Conservation (phyloP, 2,329 filamentous ascomycete genomes). For the Colletotrichum sp. region DNA sequence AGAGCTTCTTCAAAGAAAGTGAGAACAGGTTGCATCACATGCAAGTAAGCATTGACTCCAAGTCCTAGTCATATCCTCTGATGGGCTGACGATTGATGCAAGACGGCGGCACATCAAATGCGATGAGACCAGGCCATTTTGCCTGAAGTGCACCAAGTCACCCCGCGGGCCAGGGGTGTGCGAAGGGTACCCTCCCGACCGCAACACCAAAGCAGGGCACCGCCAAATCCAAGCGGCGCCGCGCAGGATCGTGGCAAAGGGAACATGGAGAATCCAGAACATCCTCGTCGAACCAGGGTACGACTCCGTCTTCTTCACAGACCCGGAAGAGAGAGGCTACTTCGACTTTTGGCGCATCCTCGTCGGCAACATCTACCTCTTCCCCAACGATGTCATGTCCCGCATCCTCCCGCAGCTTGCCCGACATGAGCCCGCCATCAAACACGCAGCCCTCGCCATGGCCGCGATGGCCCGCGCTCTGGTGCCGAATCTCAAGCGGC, state of each 20-base stretch:
- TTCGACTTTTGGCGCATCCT: conserved; percentile 43
- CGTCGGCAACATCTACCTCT: conserved; percentile 31
- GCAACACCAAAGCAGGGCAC: not conserved
- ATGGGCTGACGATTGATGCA: not conserved
- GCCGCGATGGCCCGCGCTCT: conserved; percentile 29
- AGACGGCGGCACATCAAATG: conserved; percentile 44
- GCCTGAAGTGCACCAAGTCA: conserved; percentile 46
- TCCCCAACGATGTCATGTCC: conserved; percentile 38
- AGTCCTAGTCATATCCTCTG: not conserved
- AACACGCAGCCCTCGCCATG: conserved; percentile 27
- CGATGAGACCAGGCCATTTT: conserved; percentile 45
- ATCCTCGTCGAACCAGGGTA: conserved; percentile 36
- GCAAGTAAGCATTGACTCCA: conserved; percentile 12
- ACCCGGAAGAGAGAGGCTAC: conserved; percentile 37
- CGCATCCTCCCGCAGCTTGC: conserved; percentile 43
- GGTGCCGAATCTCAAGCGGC: conserved; percentile 32
- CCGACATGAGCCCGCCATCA: conserved; percentile 39
- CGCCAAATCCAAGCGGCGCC: not conserved
- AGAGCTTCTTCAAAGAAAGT: conserved; percentile 3
- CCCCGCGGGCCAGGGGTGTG: conserved; percentile 42
- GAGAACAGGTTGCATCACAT: conserved; percentile 21
- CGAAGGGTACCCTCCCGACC: conserved; percentile 11
- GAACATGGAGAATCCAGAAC: not conserved
- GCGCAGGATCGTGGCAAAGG: not conserved
- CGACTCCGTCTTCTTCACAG: conserved; percentile 39